Percentiles rank a stretch among this genome's conserved stretches.
phyloP scores from a whole-genome alignment of 257 asterid species.

The Datura wrightii region DNA sequence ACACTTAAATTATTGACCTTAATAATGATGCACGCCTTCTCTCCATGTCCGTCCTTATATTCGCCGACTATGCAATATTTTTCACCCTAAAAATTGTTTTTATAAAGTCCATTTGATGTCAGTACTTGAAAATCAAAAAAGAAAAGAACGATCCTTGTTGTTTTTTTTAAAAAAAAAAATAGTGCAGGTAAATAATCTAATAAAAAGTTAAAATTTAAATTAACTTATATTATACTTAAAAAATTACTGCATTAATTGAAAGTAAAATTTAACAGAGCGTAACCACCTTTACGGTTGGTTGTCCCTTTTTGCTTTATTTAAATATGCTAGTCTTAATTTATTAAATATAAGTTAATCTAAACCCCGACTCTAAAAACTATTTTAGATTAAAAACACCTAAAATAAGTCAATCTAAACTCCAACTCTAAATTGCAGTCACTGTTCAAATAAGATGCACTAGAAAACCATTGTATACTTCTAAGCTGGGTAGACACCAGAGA shows the following conservation, averaged over 20 bases:
- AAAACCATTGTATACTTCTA: neutral
- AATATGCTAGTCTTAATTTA: too few species aligned
- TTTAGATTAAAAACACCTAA: too few species aligned
- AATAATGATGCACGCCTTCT: neutral
- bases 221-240: too few species aligned
- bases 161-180: too few species aligned
- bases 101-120: constrained; percentile 1
- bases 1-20: neutral
- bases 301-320: neutral
- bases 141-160: neutral
- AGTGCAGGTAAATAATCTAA: too few species aligned
- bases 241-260: too few species aligned
- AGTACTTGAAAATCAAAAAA: neutral
- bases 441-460: too few species aligned
- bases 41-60: neutral
- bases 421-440: neutral
- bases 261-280: too few species aligned
- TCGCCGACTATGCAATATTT: neutral
- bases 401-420: too few species aligned
- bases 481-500: neutral
- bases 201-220: too few species aligned
- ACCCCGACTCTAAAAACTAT: too few species aligned
- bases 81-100: neutral
- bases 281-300: neutral
- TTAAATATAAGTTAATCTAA: too few species aligned